Evolutionary conservation across 2,329 filamentous ascomycete genomes (phyloP).

Genomic region (Immersiporthe knoxdaviesiana): DNA sequence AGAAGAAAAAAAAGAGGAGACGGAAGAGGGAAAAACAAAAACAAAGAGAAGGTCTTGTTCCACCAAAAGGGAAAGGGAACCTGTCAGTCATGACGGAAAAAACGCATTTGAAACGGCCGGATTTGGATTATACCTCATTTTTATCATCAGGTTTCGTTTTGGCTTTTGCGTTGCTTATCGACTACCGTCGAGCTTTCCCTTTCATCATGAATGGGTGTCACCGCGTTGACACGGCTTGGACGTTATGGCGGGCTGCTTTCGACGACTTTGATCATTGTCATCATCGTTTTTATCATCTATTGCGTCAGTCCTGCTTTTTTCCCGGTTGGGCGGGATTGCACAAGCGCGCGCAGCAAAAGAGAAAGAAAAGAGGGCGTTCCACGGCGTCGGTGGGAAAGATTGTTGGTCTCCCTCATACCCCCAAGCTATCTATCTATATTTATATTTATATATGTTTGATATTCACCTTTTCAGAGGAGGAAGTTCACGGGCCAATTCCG

Average conservation of each 20-base stretch:
- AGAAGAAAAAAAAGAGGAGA: slow-evolving; percentile 1
- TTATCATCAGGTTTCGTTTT: not conserved
- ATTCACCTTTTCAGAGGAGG: not conserved
- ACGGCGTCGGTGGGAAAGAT: not conserved
- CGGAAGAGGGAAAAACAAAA: not conserved
- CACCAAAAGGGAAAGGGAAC: not conserved
- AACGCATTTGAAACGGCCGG: not conserved
- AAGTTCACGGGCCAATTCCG: not conserved
- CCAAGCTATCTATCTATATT: not conserved
- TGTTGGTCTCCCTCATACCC: slow-evolving; percentile 1
- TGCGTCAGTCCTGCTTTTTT: too few relatives aligned
- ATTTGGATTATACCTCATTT: not conserved
- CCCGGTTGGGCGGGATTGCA: not conserved
- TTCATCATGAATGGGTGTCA: too few relatives aligned
- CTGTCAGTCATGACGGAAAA: not conserved
- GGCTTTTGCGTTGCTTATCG: not conserved
- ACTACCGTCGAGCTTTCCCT: not conserved
- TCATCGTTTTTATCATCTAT: not conserved
- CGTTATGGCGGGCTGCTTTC: not conserved
- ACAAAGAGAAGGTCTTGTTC: not conserved
- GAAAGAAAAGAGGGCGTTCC: not conserved
- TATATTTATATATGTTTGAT: not conserved
- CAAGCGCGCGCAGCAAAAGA: not conserved
- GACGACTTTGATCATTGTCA: not conserved
- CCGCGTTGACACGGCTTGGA: not conserved